Evolutionary conservation across 2,329 filamentous ascomycete genomes (phyloP).

Genomic region (Paramyrothecium sp.): DNA sequence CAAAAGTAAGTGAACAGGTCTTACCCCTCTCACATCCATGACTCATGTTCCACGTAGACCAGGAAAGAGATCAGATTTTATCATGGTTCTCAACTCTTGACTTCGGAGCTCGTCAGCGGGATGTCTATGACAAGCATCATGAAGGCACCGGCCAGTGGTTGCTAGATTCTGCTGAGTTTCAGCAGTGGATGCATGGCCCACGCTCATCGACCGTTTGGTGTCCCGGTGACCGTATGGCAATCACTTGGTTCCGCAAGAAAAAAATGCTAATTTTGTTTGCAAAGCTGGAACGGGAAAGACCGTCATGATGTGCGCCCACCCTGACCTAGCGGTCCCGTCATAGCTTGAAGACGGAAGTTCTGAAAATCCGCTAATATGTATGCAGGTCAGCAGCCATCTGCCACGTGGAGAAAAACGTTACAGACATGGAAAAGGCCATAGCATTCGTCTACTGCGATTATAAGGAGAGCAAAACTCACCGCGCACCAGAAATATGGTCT

Average conservation of each 20-base stretch:
- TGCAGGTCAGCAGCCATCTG: slow-evolving; percentile 6
- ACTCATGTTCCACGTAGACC: slow-evolving; percentile 2
- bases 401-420: slow-evolving; percentile 7
- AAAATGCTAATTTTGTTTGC: slow-evolving; percentile 1
- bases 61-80: slow-evolving; percentile 5
- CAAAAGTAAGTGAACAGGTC: not conserved
- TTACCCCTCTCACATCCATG: not conserved
- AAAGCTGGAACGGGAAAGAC: slow-evolving; percentile 11
- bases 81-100: slow-evolving; percentile 9
- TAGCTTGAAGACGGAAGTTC: too few species aligned
- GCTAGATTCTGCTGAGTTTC: slow-evolving; percentile 5
- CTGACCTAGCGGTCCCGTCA: too few species aligned
- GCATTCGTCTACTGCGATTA: slow-evolving; percentile 10
- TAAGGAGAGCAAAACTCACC: slow-evolving; percentile 5
- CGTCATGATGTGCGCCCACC: slow-evolving; percentile 12
- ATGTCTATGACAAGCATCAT: slow-evolving; percentile 6
- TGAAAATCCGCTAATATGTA: not conserved
- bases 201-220: slow-evolving; percentile 8
- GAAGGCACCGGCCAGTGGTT: slow-evolving; percentile 8
- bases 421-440: slow-evolving; percentile 3
- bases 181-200: slow-evolving; percentile 6
- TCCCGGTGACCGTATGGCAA: slow-evolving; percentile 7
- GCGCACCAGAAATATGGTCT: slow-evolving; percentile 4
- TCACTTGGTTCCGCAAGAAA: not conserved
- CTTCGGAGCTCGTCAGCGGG: slow-evolving; percentile 5